Conservation (phyloP, 371 early-diverging fungal genomes). For the Entomophthora muscae region DNA sequence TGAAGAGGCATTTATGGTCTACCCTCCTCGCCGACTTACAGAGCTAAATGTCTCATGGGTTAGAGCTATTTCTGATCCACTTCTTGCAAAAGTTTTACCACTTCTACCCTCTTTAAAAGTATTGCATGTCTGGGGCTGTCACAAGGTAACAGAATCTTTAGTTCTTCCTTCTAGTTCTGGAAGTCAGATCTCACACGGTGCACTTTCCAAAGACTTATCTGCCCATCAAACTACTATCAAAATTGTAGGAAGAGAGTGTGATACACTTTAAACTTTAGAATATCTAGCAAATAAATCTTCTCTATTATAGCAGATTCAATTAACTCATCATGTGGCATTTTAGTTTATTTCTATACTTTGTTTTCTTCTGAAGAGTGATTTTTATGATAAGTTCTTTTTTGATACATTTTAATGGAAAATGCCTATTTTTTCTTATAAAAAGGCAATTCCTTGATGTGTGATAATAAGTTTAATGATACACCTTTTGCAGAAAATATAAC, state of each 20-base stretch:
- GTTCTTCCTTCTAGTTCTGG: background rate
- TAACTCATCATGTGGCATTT: background rate
- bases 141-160: background rate
- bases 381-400: too few relatives aligned
- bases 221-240: background rate
- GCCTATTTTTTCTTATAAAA: too few relatives aligned
- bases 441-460: too few relatives aligned
- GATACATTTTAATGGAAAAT: too few relatives aligned
- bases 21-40: background rate
- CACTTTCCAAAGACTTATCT: background rate
- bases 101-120: background rate
- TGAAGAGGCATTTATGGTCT: background rate
- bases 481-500: too few relatives aligned
- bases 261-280: too few relatives aligned
- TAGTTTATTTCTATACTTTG: too few relatives aligned
- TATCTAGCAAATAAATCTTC: background rate
- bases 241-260: constrained; percentile 9
- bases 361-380: too few relatives aligned
- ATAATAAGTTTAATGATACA: too few relatives aligned
- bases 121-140: constrained; percentile 7
- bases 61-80: constrained; percentile 1
- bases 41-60: constrained; percentile 1
- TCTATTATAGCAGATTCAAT: background rate
- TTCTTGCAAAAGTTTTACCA: background rate
- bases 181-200: background rate